These are phyloP conservation scores for Actinomucor elegans DNA, from an alignment of 371 early-diverging fungal genomes.

Conservation along the genomic window DNA sequence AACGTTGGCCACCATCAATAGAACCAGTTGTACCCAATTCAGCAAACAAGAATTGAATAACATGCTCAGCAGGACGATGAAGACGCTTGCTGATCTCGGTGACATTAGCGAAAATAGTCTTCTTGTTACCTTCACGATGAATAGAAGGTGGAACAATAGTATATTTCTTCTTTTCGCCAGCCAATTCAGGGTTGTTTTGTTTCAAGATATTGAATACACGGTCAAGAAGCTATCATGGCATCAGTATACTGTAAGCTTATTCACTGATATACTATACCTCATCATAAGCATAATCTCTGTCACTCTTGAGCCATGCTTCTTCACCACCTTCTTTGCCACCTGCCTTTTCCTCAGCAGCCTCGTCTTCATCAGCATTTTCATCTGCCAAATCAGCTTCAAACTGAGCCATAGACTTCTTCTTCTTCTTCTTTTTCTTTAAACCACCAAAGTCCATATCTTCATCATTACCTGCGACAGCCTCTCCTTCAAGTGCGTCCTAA, in stretches of 20 bases:
- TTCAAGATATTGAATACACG: slow-evolving; percentile 91
- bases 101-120: slow-evolving; percentile 94
- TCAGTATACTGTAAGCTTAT: not conserved
- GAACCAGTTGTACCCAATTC: slow-evolving; percentile 99
- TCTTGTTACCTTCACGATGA: slow-evolving; percentile 93
- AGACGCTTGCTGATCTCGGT: slow-evolving; percentile 92
- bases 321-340: slow-evolving; percentile 43
- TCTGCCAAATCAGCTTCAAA: slow-evolving; percentile 86
- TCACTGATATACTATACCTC: slow-evolving; percentile 54
- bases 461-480: slow-evolving; percentile 45
- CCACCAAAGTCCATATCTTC: slow-evolving; percentile 80
- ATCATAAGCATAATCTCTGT: slow-evolving; percentile 93
- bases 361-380: slow-evolving; percentile 71
- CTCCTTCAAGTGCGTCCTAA: slow-evolving; percentile 52
- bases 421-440: slow-evolving; percentile 90
- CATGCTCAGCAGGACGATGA: slow-evolving; percentile 95
- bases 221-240: slow-evolving; percentile 68
- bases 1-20: slow-evolving; percentile 90
- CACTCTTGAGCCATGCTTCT: slow-evolving; percentile 86
- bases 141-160: slow-evolving; percentile 94
- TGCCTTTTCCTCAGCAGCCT: slow-evolving; percentile 32
- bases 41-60: slow-evolving; percentile 97
- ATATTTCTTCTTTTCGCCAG: slow-evolving; percentile 91
- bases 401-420: slow-evolving; percentile 88
- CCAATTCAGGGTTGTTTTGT: slow-evolving; percentile 94